phyloP scores from a whole-genome alignment of 2,329 filamentous ascomycete genomes.

The Diaporthe citriasiana region DNA sequence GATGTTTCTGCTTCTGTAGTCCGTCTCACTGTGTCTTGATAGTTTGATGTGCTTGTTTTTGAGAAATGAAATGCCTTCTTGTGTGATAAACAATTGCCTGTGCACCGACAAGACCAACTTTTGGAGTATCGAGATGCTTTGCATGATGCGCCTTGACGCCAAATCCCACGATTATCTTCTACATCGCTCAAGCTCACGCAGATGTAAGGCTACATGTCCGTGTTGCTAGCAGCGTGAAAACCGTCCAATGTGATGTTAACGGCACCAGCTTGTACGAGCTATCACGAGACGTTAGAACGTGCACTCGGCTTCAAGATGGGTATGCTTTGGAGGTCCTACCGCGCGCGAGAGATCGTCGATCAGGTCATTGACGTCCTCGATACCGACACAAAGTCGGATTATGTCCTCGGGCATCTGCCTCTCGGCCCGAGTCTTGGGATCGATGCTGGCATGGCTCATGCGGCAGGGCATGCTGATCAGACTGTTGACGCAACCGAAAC shows the following conservation, averaged over 20 bases:
- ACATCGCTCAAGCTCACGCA: constrained; percentile 7
- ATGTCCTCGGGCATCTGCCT: constrained; percentile 96
- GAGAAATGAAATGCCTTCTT: constrained; percentile 18
- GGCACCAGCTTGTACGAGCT: constrained; percentile 95
- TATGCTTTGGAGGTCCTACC: constrained; percentile 69
- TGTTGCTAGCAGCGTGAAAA: constrained; percentile 71
- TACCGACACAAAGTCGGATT: constrained; percentile 94
- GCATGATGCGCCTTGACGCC: constrained; percentile 43
- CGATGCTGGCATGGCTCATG: constrained; percentile 99
- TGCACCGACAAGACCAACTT: constrained; percentile 19
- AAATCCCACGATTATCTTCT: background rate
- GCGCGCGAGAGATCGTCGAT: constrained; percentile 93
- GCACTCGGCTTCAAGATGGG: background rate
- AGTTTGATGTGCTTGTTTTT: background rate
- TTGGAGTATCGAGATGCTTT: constrained; percentile 32
- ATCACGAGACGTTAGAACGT: background rate
- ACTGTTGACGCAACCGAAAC: constrained; percentile 98
- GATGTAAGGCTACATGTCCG: constrained; percentile 55
- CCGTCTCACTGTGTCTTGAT: constrained; percentile 36
- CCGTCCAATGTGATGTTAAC: constrained; percentile 88
- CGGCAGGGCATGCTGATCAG: constrained; percentile 99
- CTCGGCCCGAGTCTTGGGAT: constrained; percentile 91
- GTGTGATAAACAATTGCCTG: background rate
- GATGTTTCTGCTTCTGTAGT: constrained; percentile 9
- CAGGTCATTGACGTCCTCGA: constrained; percentile 91